phyloP scores from a whole-genome alignment of 345 rosid genomes.

The Gossypium sturtianum region DNA sequence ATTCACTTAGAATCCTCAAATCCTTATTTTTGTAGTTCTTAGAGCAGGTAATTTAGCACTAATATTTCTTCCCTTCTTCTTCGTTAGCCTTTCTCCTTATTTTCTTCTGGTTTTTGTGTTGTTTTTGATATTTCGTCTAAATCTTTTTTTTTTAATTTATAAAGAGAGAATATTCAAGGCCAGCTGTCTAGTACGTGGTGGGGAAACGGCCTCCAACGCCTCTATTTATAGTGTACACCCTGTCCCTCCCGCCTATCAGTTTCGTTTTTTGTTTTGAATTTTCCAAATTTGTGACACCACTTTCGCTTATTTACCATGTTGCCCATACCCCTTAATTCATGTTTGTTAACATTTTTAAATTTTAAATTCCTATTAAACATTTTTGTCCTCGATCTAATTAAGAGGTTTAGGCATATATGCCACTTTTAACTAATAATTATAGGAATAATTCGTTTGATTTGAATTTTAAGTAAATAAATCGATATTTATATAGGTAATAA shows the following conservation, averaged over 20 bases:
- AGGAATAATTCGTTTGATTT: too few species aligned
- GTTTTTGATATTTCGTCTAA: not conserved
- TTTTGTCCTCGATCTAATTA: too few species aligned
- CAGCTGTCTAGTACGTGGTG: not conserved
- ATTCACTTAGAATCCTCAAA: not conserved
- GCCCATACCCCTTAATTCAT: not conserved
- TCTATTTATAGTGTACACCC: constrained; percentile 2
- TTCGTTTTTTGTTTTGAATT: not conserved
- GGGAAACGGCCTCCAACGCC: not conserved
- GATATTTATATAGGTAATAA: too few species aligned
- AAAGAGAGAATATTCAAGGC: not conserved
- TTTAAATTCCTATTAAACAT: too few species aligned
- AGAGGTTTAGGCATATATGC: too few species aligned
- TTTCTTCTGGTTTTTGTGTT: not conserved
- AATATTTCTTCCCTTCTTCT: not conserved
- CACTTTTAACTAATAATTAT: too few species aligned
- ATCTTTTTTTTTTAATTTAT: not conserved
- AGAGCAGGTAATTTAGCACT: not conserved
- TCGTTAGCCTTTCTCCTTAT: not conserved
- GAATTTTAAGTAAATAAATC: too few species aligned
- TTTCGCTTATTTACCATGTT: not conserved
- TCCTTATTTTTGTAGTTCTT: not conserved
- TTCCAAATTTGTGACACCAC: not conserved
- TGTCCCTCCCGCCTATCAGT: constrained; percentile 8
- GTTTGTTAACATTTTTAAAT: not conserved